These are phyloP conservation scores for Wallemia ichthyophaga DNA, from an alignment of 1,284 basidiomycete genomes.

Conservation along the genomic window DNA sequence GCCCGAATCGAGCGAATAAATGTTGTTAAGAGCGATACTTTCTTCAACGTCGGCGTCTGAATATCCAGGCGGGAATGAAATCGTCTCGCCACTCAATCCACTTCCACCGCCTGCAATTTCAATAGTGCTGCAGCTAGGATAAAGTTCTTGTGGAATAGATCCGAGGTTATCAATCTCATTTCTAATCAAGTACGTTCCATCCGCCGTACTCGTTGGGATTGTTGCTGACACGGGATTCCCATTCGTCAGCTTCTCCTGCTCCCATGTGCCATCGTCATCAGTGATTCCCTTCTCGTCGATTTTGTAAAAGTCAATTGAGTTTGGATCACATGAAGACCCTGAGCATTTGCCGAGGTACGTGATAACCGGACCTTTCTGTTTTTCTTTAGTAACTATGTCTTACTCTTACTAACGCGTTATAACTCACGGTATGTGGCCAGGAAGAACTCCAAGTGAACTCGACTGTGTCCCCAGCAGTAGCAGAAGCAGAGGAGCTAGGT, in stretches of 20 bases:
- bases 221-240: neutral
- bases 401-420: no score
- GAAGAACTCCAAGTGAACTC: neutral
- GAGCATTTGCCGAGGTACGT: neutral
- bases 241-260: neutral
- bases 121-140: neutral
- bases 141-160: neutral
- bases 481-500: neutral
- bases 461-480: neutral
- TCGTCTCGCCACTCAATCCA: neutral
- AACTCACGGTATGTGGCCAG: neutral
- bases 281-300: neutral
- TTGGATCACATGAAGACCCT: neutral
- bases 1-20: neutral
- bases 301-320: neutral
- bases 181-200: neutral
- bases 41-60: neutral
- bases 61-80: neutral
- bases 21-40: neutral
- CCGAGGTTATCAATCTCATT: neutral
- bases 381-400: no score
- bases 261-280: neutral
- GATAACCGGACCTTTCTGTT: neutral
- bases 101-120: neutral
- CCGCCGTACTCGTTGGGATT: neutral